phyloP scores from a whole-genome alignment of 176 grass and related monocot species.

The Aechmea fasciata region DNA sequence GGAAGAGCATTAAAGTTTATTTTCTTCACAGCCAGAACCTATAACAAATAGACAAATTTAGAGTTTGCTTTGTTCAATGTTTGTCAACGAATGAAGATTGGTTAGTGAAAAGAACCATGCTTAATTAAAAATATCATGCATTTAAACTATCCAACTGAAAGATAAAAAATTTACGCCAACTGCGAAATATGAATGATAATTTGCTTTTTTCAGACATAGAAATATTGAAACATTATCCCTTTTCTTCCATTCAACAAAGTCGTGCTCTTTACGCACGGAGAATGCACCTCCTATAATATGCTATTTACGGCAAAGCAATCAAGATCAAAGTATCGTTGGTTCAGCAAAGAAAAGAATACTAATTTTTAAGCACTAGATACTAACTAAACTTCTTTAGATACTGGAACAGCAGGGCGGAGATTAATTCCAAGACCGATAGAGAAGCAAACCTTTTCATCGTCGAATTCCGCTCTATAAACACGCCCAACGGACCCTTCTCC shows the following conservation, averaged over 20 bases:
- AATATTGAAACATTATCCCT: no score
- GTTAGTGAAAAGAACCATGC: no score
- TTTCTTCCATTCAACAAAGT: no score
- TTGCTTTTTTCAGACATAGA: no score
- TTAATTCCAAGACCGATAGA: neutral
- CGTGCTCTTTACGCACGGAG: no score
- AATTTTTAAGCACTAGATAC: neutral
- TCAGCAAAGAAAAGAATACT: no score
- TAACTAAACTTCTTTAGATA: neutral
- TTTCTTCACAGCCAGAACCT: conserved; percentile 88
- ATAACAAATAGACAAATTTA: conserved; percentile 14
- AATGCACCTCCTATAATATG: no score
- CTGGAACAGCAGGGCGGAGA: neutral
- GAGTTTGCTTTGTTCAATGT: neutral
- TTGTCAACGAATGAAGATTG: neutral
- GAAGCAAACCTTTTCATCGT: conserved; percentile 51
- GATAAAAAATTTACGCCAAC: no score
- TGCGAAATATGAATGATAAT: no score
- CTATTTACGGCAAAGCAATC: no score
- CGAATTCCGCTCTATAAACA: conserved; percentile 50
- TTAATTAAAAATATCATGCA: no score
- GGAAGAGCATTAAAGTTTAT: conserved; percentile 48
- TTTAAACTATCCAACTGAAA: no score
- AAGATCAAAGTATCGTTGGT: neutral
- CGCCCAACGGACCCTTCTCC: conserved; percentile 63